Percentiles rank a stretch among this genome's conserved stretches.
These are phyloP conservation scores for Diaporthe helianthi DNA, from an alignment of 2,329 filamentous ascomycete species.

Conservation along the genomic window DNA sequence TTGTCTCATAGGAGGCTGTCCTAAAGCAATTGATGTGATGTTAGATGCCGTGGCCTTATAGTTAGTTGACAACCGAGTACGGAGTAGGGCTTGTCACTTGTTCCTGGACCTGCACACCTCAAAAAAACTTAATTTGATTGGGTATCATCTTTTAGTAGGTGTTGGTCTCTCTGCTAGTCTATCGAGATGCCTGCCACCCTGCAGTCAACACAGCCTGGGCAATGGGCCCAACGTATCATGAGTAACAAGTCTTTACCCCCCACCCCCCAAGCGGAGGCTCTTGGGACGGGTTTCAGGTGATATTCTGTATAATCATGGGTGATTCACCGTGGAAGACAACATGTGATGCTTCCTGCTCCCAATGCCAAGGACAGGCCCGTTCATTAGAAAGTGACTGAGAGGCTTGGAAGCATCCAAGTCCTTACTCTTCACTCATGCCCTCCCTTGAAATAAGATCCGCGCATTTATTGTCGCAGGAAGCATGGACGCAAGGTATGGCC, in stretches of 20 bases:
- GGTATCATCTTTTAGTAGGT: constrained; percentile 21
- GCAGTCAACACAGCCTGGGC: not conserved
- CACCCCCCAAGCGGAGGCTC: not conserved
- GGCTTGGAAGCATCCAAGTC: not conserved
- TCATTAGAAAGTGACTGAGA: not conserved
- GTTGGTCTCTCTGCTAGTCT: not conserved
- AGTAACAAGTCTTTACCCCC: not conserved
- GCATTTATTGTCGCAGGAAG: not conserved
- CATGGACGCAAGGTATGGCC: not conserved
- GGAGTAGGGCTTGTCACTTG: no score
- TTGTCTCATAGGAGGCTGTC: no score
- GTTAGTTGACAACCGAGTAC: no score
- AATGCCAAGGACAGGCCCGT: not conserved
- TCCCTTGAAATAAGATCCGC: not conserved
- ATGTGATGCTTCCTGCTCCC: not conserved
- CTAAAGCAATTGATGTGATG: no score
- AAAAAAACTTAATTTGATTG: not conserved
- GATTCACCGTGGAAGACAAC: not conserved
- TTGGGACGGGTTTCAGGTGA: not conserved
- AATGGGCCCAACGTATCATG: not conserved
- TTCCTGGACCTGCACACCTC: not conserved
- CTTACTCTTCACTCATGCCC: not conserved
- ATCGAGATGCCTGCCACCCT: not conserved
- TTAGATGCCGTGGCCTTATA: no score
- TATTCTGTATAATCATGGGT: not conserved